These are phyloP conservation scores for Pseudogymnoascus sp. DNA, from an alignment of 2,329 filamentous ascomycete genomes.

Conservation along the genomic window DNA sequence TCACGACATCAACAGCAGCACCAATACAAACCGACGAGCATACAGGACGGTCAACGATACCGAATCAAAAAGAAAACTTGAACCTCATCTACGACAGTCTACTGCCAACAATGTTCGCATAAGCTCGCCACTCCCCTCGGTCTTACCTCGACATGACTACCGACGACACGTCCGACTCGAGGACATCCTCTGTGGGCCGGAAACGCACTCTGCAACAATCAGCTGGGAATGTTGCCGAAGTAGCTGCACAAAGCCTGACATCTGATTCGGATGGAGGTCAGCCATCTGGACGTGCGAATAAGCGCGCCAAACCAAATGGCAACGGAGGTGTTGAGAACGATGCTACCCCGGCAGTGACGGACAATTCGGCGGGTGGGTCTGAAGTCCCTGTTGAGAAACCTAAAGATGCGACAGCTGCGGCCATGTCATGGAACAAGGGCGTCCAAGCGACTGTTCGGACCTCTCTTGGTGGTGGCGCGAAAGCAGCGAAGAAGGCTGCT, in stretches of 20 bases:
- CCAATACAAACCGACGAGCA: background rate
- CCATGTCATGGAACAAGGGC: constrained; percentile 40
- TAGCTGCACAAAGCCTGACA: background rate
- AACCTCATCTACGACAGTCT: background rate
- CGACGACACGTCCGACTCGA: constrained; percentile 38
- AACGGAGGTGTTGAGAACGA: background rate
- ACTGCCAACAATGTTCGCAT: background rate
- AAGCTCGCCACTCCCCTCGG: constrained; percentile 2
- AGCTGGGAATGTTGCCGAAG: background rate
- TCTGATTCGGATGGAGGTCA: constrained; percentile 1
- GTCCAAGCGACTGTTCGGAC: constrained; percentile 38
- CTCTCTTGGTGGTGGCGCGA: constrained; percentile 31
- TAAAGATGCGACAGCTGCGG: constrained; percentile 20
- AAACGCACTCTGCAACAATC: background rate
- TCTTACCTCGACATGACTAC: constrained; percentile 19
- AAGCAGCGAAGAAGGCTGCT: constrained; percentile 15
- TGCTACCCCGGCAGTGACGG: background rate
- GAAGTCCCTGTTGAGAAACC: background rate
- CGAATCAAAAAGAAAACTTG: background rate
- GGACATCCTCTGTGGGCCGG: constrained; percentile 39
- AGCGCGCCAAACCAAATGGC: background rate
- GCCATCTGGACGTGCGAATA: background rate
- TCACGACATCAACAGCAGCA: background rate
- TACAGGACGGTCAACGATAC: background rate
- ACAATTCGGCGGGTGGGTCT: background rate